Percentiles rank a stretch among this genome's conserved stretches.
These are phyloP conservation scores for Moricandia moricandioides DNA, from an alignment of 345 rosid species.

Conservation along the genomic window DNA sequence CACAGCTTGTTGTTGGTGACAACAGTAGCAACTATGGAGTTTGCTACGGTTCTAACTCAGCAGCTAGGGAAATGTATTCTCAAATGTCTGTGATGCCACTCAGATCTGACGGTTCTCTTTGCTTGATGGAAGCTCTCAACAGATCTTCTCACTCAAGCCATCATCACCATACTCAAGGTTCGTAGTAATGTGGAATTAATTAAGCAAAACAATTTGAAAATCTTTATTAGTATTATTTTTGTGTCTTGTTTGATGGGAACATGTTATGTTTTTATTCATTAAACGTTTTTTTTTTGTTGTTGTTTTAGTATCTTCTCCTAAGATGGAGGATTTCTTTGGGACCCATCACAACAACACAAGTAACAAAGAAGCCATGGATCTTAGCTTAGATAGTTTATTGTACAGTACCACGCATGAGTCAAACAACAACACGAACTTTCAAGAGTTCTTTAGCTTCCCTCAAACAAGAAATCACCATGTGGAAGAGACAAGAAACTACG, in stretches of 20 bases:
- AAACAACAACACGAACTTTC: constrained; percentile 40
- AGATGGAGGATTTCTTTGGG: constrained; percentile 91
- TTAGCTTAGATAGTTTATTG: constrained; percentile 67
- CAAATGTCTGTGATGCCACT: constrained; percentile 79
- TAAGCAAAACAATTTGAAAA: neutral
- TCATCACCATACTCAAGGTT: constrained; percentile 56
- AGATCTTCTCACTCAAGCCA: constrained; percentile 53
- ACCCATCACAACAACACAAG: constrained; percentile 63
- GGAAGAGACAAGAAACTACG: constrained; percentile 41
- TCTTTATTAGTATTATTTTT: neutral
- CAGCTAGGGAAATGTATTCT: constrained; percentile 44
- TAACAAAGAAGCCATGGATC: constrained; percentile 69
- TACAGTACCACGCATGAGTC: constrained; percentile 43
- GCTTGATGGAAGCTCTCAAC: constrained; percentile 77
- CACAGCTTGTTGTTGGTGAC: constrained; percentile 32
- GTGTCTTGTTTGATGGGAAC: constrained; percentile 30
- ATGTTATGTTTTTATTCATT: constrained; percentile 29
- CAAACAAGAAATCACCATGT: constrained; percentile 47
- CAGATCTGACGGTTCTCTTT: constrained; percentile 93
- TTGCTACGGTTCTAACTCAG: constrained; percentile 48
- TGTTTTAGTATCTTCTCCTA: constrained; percentile 60
- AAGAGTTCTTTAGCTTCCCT: constrained; percentile 42
- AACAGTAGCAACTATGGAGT: constrained; percentile 47
- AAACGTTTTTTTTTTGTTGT: constrained; percentile 21
- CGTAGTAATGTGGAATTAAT: neutral